phyloP scores from a whole-genome alignment of 805 yeast genomes.

The Priceomyces medius region DNA sequence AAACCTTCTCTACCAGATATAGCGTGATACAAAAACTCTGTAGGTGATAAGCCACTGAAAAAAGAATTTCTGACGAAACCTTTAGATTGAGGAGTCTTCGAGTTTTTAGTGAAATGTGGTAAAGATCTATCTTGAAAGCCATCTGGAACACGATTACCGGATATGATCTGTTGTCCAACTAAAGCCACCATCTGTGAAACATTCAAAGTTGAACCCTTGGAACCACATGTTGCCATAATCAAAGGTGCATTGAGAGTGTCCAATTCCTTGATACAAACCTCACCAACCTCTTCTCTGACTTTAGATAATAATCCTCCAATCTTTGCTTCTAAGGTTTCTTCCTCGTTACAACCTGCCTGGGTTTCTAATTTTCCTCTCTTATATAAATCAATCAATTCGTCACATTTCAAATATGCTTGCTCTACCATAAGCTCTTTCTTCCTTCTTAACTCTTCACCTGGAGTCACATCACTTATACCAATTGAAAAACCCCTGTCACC shows the following conservation, averaged over 20 bases:
- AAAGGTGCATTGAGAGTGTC: conserved; percentile 92
- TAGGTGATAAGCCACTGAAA: conserved; percentile 95
- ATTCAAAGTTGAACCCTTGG: conserved; percentile 95
- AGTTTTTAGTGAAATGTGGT: conserved; percentile 94
- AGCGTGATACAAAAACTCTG: conserved; percentile 98
- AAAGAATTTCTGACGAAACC: conserved; percentile 98
- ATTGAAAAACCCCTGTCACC: conserved; percentile 97
- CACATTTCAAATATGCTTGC: conserved; percentile 86
- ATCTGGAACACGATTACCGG: conserved; percentile 98
- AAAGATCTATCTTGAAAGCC: conserved; percentile 99
- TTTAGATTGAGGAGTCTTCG: conserved; percentile 96
- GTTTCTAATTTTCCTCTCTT: conserved; percentile 89
- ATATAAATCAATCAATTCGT: conserved; percentile 76
- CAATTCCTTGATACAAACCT: conserved; percentile 89
- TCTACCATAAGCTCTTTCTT: conserved; percentile 89
- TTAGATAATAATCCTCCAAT: conserved; percentile 95
- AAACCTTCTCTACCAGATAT: conserved; percentile 99
- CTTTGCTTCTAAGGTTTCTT: conserved; percentile 95
- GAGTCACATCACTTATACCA: conserved; percentile 97
- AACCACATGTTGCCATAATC: conserved; percentile 99
- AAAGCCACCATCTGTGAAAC: conserved; percentile 99
- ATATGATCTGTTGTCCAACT: conserved; percentile 97
- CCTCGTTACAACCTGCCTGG: conserved; percentile 99
- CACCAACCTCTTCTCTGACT: conserved; percentile 99
- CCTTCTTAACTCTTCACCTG: conserved; percentile 70